Evolutionary conservation across 345 rosid species (phyloP), one percentile per base, ranked within the genome.

Genomic region (Acer campestre): DNA sequence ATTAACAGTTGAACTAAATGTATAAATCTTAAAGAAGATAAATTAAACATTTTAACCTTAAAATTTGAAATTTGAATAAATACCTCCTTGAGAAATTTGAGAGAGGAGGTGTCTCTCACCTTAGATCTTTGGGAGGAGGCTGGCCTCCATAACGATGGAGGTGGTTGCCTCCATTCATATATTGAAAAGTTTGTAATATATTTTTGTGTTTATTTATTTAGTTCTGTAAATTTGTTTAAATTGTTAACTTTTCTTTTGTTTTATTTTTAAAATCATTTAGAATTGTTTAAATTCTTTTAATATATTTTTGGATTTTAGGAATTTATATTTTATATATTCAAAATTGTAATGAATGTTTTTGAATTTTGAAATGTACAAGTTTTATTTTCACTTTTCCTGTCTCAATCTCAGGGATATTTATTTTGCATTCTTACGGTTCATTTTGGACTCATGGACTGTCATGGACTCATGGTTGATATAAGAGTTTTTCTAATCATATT

Each of bases 401-500:
- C 62, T 58, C 25, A 58, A 2, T n/a, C 25, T 58, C 62, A 7
- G 6, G 12, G 9, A 8, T 58, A 20, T 58, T 20, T 58, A 58
- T 18, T 3, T n/a, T 58, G 20, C 10, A 16, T 58, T 58, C 62
- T 58, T 6, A 8, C 2, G 20, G 22, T 58, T 51, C 56, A 51
- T 51, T 58, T 58, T 58, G 25, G 6, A 35, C 35, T 31, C 6
- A 3, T 2, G 35, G 35, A 31, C 35, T 31, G 35, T 31, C 35
- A 31, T 31, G 35, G 35, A 31, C 38, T 35, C 70, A 70, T 42
- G 25, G 27, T 6, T 38, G 40, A 63, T 70, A 17, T 6, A 20
- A 56, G 20, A 17, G 27, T 42, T 61, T 27, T 68, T 10, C 12
- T 25, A 69, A n/a, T 53, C 44, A 27, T 67, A 27, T 66, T 84